A percentile compares a stretch with the other conserved stretches of the same genome.
Evolutionary conservation across 768 basidiomycete genomes (phyloP).

Genomic region (Pleurotus tuber-regium): DNA sequence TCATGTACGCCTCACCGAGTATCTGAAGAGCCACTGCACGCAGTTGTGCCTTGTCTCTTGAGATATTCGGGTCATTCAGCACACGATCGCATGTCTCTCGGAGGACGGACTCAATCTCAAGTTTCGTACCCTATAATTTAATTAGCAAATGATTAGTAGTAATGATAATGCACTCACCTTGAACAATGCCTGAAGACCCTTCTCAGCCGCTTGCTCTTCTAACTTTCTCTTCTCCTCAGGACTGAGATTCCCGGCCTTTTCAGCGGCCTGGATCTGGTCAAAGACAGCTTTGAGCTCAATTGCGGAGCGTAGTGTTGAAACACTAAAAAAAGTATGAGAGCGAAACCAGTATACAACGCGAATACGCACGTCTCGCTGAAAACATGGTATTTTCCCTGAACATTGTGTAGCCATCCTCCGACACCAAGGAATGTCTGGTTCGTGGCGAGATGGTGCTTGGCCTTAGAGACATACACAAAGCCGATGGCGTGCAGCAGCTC

Average conservation of each 20-base stretch:
- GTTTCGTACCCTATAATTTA: slow-evolving; percentile 70
- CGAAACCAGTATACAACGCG: background rate
- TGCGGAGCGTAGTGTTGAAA: slow-evolving; percentile 81
- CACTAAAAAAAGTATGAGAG: slow-evolving; percentile 36
- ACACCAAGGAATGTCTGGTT: slow-evolving; percentile 74
- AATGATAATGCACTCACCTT: slow-evolving; percentile 46
- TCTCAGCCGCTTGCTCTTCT: slow-evolving; percentile 92
- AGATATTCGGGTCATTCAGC: slow-evolving; percentile 53
- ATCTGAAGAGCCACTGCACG: slow-evolving; percentile 83
- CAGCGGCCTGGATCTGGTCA: slow-evolving; percentile 89
- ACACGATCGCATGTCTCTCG: slow-evolving; percentile 87
- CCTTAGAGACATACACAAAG: slow-evolving; percentile 80
- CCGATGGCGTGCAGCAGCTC: slow-evolving; percentile 86
- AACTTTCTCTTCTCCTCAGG: slow-evolving; percentile 79
- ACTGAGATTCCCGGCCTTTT: slow-evolving; percentile 75
- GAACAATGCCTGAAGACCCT: slow-evolving; percentile 87
- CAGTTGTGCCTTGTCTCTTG: slow-evolving; percentile 59
- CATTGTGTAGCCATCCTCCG: slow-evolving; percentile 91
- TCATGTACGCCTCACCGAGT: slow-evolving; percentile 75
- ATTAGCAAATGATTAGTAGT: background rate
- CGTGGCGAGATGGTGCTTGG: slow-evolving; percentile 80
- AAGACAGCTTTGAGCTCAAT: slow-evolving; percentile 89
- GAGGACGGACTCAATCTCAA: slow-evolving; percentile 86
- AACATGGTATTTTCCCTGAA: slow-evolving; percentile 89
- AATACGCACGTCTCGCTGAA: slow-evolving; percentile 86